Evolutionary conservation across 345 rosid species (phyloP), one percentile per base, ranked within the genome.

Genomic region (Dimocarpus longan): DNA sequence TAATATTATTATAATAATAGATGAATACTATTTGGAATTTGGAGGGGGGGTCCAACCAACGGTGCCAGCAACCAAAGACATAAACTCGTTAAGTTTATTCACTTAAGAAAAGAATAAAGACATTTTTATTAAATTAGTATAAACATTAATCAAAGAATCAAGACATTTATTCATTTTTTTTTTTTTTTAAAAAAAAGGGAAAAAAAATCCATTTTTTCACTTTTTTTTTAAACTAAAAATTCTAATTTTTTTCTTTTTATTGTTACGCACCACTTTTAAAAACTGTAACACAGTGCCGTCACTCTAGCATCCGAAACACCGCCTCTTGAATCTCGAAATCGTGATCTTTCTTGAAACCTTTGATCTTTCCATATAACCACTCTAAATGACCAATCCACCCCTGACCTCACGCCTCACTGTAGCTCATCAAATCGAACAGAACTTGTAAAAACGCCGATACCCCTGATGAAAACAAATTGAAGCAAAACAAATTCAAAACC

Each of bases 331-430:
- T 59, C 64, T 60, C 3, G 65, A 60, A 59, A 3, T 21, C 65
- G 6, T 60, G 65, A 60, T 21, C 12, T 8, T 7, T 26, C 64
- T 11, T 46, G 12, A 11, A 46, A 46, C 5, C 52, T 7, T 7
- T 46, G 52, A 46, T 32, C 37, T 32, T 32, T 32, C 12, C 59
- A 22, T 2, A 10, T 1, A 46, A 8, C 16, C 62, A 26, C 12
- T 48, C 13, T 8, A 26, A 40, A 50, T 46, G 78, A 28, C 78
- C 9, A 48, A 43, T 32, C 6, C 66, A 65, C 71, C 78, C 71
- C 71, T 75, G 1, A 19, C 19, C 60, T 10, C 28, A 18, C 69
- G 4, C 28, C 12, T 44, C 16, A 13, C 24, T 24, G 42, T 40
- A 9, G 1, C 21, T 75, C 46, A 28, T 42, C 6, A 21, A 43